phyloP scores from a whole-genome alignment of 352 stramenopile species.

The Globisporangium ultimum region DNA sequence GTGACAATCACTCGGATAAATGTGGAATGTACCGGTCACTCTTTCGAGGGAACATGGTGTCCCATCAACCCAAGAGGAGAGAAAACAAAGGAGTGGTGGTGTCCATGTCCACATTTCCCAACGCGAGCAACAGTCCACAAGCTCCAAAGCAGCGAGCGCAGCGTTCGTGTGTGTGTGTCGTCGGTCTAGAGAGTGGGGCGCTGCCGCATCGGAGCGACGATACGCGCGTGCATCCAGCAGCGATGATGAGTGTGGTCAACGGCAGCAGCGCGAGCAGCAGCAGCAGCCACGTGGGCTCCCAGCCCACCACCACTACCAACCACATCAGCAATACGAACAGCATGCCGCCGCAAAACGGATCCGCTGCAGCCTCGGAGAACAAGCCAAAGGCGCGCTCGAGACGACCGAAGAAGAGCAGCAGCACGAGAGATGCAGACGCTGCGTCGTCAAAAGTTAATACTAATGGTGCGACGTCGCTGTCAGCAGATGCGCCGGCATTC shows the following conservation, averaged over 20 bases:
- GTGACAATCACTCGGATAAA: not conserved
- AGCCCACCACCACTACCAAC: conserved; percentile 21
- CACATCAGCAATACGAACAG: conserved; percentile 12
- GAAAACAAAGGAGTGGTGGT: not conserved
- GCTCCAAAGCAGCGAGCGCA: too few species aligned
- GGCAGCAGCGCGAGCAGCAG: conserved; percentile 20
- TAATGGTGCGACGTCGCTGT: conserved; percentile 3
- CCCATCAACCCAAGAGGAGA: not conserved
- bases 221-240: not conserved
- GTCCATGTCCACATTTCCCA: conserved; percentile 10
- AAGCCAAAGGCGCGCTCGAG: conserved; percentile 3
- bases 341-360: conserved; percentile 17
- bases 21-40: not conserved
- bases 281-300: conserved; percentile 20
- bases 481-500: conserved; percentile 12
- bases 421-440: not conserved
- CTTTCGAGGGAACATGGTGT: not conserved
- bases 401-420: conserved; percentile 9
- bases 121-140: not conserved
- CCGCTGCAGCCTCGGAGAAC: conserved; percentile 1
- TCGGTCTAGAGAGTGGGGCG: too few species aligned
- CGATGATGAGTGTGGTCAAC: conserved; percentile 26
- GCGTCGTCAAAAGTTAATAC: not conserved
- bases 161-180: too few species aligned
- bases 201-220: not conserved